Conservation (phyloP, 2,329 filamentous ascomycete genomes). For the Pseudogymnoascus pannorum region DNA sequence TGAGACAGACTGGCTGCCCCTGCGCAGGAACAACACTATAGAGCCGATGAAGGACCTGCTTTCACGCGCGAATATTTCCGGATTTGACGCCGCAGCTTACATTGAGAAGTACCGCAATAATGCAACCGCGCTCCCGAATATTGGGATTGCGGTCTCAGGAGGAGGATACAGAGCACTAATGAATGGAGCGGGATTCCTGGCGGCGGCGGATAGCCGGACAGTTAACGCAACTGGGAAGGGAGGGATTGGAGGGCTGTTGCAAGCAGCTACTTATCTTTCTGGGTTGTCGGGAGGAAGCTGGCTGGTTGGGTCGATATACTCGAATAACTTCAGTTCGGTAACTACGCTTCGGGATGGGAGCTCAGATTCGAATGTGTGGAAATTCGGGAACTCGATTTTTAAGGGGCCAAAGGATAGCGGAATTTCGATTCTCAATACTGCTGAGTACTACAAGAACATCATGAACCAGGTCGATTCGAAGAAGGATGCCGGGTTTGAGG, state of each 20-base stretch:
- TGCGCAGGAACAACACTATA: constrained; percentile 65
- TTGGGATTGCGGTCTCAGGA: constrained; percentile 72
- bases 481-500: constrained; percentile 54
- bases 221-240: constrained; percentile 51
- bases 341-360: constrained; percentile 43
- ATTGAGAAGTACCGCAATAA: constrained; percentile 54
- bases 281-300: constrained; percentile 79
- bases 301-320: constrained; percentile 73
- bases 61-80: constrained; percentile 62
- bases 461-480: constrained; percentile 53
- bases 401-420: constrained; percentile 45
- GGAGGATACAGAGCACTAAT: constrained; percentile 83
- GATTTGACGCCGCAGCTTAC: constrained; percentile 69
- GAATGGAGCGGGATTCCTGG: constrained; percentile 72
- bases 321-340: constrained; percentile 71
- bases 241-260: constrained; percentile 72
- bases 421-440: constrained; percentile 46
- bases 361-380: constrained; percentile 45
- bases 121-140: constrained; percentile 52
- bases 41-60: constrained; percentile 70
- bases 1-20: constrained; percentile 67
- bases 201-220: constrained; percentile 72
- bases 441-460: constrained; percentile 57
- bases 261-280: constrained; percentile 72
- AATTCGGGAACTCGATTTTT: constrained; percentile 55